These are phyloP conservation scores for Xylariales sp. DNA, from an alignment of 2,329 filamentous ascomycete genomes.

Conservation along the genomic window DNA sequence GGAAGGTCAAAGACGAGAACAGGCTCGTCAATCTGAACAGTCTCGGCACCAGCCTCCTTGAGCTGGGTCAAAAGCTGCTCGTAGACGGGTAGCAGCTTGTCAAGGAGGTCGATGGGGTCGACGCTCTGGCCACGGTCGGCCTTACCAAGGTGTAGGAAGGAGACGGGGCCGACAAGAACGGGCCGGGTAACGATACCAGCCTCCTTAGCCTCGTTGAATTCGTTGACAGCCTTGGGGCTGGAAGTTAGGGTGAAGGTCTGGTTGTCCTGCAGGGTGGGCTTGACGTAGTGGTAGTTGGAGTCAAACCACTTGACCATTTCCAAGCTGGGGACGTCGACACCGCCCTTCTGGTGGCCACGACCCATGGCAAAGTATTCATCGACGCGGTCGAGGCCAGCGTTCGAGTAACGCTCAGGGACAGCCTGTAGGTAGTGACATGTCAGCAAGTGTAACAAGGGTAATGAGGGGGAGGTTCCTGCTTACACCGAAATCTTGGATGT, in stretches of 20 bases:
- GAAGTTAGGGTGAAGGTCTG: slow-evolving; percentile 91
- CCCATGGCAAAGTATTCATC: slow-evolving; percentile 99
- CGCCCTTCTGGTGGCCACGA: slow-evolving; percentile 95
- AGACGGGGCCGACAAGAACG: slow-evolving; percentile 94
- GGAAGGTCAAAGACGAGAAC: slow-evolving; percentile 95
- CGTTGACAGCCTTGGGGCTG: slow-evolving; percentile 91
- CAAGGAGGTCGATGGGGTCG: slow-evolving; percentile 91
- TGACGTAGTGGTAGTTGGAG: slow-evolving; percentile 99
- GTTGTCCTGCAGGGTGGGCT: slow-evolving; percentile 96
- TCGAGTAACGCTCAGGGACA: slow-evolving; percentile 92
- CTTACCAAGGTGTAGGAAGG: slow-evolving; percentile 98
- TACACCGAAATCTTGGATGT: slow-evolving; percentile 98
- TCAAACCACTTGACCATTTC: slow-evolving; percentile 99
- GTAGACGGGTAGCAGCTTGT: slow-evolving; percentile 94
- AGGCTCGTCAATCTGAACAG: slow-evolving; percentile 98
- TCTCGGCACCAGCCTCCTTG: slow-evolving; percentile 95
- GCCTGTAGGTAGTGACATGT: slow-evolving; percentile 65
- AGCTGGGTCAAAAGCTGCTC: slow-evolving; percentile 91
- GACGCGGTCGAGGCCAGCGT: slow-evolving; percentile 85
- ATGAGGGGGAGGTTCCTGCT: slow-evolving; percentile 51
- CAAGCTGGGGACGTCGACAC: slow-evolving; percentile 90
- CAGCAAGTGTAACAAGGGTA: slow-evolving; percentile 31
- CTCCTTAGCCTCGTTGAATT: slow-evolving; percentile 98
- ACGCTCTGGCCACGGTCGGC: slow-evolving; percentile 95
- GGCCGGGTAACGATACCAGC: slow-evolving; percentile 93